These are phyloP conservation scores for Geotrichum fermentans DNA, from an alignment of 1,139 yeast genomes.

Conservation along the genomic window DNA sequence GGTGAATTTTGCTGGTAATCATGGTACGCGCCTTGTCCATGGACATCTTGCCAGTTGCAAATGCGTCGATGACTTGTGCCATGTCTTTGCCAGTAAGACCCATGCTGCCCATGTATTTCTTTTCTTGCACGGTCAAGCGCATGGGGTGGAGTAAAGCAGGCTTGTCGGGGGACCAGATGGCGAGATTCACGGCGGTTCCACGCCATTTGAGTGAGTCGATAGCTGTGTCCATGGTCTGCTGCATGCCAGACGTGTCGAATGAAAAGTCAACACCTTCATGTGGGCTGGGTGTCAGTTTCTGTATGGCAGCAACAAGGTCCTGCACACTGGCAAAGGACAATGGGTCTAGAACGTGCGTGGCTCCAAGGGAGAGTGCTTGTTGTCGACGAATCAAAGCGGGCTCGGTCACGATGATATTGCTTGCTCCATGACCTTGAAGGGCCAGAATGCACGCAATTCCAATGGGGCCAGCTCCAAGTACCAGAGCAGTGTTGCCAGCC, in stretches of 20 bases:
- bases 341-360: conserved; percentile 43
- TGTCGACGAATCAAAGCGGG: conserved; percentile 54
- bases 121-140: conserved; percentile 45
- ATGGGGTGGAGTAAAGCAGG: conserved; percentile 44
- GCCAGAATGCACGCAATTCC: conserved; percentile 43
- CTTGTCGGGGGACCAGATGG: conserved; percentile 48
- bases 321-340: conserved; percentile 30
- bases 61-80: conserved; percentile 45
- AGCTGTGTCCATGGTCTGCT: conserved; percentile 50
- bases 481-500: conserved; percentile 44
- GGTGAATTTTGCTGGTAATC: conserved; percentile 43
- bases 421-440: conserved; percentile 52
- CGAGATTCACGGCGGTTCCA: conserved; percentile 61
- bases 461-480: conserved; percentile 62
- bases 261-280: conserved; percentile 54
- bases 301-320: conserved; percentile 31
- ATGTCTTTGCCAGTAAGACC: conserved; percentile 48
- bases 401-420: conserved; percentile 53
- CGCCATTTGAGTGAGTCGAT: conserved; percentile 51
- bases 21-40: conserved; percentile 39
- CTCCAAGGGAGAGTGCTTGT: conserved; percentile 50
- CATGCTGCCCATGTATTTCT: conserved; percentile 46
- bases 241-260: conserved; percentile 61
- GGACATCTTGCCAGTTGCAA: conserved; percentile 42
- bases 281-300: conserved; percentile 41